A percentile compares a stretch with the other conserved stretches of the same genome.
Conservation (phyloP, 1,139 yeast genomes). For the Blastobotrys capitulatus region DNA sequence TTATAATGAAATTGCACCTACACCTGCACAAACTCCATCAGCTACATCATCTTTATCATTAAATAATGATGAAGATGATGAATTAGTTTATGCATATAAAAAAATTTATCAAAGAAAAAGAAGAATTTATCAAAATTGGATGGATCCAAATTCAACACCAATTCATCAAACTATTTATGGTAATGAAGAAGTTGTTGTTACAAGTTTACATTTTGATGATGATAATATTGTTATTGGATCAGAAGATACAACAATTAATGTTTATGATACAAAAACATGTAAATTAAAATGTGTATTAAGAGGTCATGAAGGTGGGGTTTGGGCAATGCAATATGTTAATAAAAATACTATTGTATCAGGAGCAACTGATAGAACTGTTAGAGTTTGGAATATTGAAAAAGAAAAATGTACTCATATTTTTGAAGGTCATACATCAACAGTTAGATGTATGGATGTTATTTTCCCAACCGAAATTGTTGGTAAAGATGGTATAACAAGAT, state of each 20-base stretch:
- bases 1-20: neutral
- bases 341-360: slow-evolving; percentile 71
- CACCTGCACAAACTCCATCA: slow-evolving; percentile 11
- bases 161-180: slow-evolving; percentile 65
- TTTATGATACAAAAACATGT: slow-evolving; percentile 77
- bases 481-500: slow-evolving; percentile 49
- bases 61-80: neutral
- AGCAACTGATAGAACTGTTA: slow-evolving; percentile 83
- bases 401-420: slow-evolving; percentile 81
- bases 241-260: slow-evolving; percentile 76
- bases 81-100: slow-evolving; percentile 28
- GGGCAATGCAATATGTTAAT: slow-evolving; percentile 93
- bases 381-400: slow-evolving; percentile 80
- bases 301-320: slow-evolving; percentile 97
- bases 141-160: slow-evolving; percentile 67
- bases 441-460: slow-evolving; percentile 80
- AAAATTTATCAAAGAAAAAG: slow-evolving; percentile 61
- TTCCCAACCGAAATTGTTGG: slow-evolving; percentile 45
- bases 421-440: slow-evolving; percentile 88
- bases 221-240: slow-evolving; percentile 91
- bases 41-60: slow-evolving; percentile 12
- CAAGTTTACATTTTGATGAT: slow-evolving; percentile 90
- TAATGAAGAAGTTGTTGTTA: slow-evolving; percentile 77
- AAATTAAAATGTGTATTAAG: slow-evolving; percentile 43
- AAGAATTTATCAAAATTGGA: slow-evolving; percentile 74